Evolutionary conservation across 1,139 yeast genomes (phyloP), one percentile per base, ranked within the genome.

Genomic region (Waltiozyma sp.): DNA sequence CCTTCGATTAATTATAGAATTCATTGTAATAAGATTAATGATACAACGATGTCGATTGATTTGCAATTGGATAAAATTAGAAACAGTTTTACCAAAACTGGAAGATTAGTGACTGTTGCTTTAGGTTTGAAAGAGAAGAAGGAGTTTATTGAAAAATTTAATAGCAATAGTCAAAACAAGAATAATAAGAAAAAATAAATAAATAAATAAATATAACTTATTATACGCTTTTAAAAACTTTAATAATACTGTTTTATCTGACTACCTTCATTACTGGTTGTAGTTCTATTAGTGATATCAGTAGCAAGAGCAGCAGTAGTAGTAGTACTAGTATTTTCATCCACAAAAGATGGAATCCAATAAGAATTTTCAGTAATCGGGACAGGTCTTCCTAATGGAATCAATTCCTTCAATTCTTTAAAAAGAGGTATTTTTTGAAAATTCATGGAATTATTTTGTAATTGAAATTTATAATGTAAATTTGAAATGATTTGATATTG

Each of bases 81-180:
- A 45, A 52, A 54, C 4, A 51, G 58, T 3, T 48, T 70, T 43
- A 58, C 63, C 2, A 67, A 63, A 35, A 65, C 62, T 42, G 72
- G 71, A 31, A 64, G 62, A 44, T 54, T 65, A 44, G 69, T 64
- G 44, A 49, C 66, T 2, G 61, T 66, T 18, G 62, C 62, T 1
- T 52, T 69, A 38, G 55, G 55, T 31, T 40, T 59, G 3, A 49
- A 48, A 2, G 54, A 60, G 34, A 69, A 69, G 49, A 40, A 42
- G 13, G 53, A 53, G 39, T 68, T 68, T 47, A 54, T 65, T n/a
- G 41, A 53, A 11, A 59, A 55, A n/a, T 60, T 49, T 42, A 42
- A 41, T 31, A n/a, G 34, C 14, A 26, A 9, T 2, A 16, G 23
- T 21, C 23, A 21, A 8, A 21, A 21, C 7, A 21, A 21, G 23